phyloP scores from a whole-genome alignment of 805 yeast species.

The Yarrowia sp. region DNA sequence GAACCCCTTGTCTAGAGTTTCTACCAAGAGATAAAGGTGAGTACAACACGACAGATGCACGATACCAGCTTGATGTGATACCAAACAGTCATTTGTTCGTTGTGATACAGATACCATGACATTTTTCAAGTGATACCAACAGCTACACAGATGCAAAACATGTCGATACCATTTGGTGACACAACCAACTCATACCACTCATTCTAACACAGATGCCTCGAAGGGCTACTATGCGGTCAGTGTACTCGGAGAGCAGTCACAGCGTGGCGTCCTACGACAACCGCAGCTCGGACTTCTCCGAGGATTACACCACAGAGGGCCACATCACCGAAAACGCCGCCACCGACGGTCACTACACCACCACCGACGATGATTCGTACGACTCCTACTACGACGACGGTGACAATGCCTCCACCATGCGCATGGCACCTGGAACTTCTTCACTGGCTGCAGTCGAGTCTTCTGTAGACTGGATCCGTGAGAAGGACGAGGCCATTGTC shows the following conservation, averaged over 20 bases:
- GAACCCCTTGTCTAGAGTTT: conserved; percentile 19
- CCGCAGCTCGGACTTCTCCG: conserved; percentile 35
- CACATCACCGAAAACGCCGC: conserved; percentile 3
- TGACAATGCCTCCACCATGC: conserved; percentile 28
- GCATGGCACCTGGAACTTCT: conserved; percentile 15
- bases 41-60: neutral
- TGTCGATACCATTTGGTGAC: too few species aligned
- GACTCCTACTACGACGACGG: conserved; percentile 22
- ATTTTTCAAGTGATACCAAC: neutral
- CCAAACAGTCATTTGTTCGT: too few species aligned
- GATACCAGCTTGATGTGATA: neutral
- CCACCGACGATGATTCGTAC: conserved; percentile 34
- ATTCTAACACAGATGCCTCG: conserved; percentile 34
- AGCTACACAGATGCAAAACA: neutral
- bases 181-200: neutral
- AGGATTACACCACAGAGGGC: conserved; percentile 26
- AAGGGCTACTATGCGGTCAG: conserved; percentile 33
- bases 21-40: conserved; percentile 30
- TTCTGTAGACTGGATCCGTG: conserved; percentile 35
- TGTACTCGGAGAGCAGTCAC: conserved; percentile 25
- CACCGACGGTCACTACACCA: conserved; percentile 29
- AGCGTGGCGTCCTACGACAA: conserved; percentile 20
- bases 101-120: neutral
- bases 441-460: conserved; percentile 27
- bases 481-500: conserved; percentile 24